Evolutionary conservation across 73 alveolate species (phyloP).

Genomic region (Tetrahymena thermophila): DNA sequence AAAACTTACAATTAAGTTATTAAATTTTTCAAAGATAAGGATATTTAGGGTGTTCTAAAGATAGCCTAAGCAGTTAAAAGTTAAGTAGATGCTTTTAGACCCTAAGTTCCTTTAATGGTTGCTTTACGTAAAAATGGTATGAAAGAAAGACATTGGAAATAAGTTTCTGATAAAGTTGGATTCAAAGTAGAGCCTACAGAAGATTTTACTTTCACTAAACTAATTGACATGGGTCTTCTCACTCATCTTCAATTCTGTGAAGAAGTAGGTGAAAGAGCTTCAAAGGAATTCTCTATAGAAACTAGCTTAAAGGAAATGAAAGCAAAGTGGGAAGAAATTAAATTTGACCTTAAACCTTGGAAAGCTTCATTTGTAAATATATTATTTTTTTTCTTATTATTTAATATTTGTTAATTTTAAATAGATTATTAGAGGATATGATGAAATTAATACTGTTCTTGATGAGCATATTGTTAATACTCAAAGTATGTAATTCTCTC

Average conservation of each 20-base stretch:
- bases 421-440: slow-evolving; percentile 71
- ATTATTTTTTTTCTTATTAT: background rate
- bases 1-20: slow-evolving; percentile 61
- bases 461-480: slow-evolving; percentile 98
- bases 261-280: slow-evolving; percentile 98
- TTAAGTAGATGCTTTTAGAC: slow-evolving; percentile 86
- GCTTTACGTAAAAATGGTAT: slow-evolving; percentile 90
- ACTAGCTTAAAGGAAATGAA: slow-evolving; percentile 18
- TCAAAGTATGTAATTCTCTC: slow-evolving; percentile 98
- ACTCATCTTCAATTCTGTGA: slow-evolving; percentile 85
- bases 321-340: slow-evolving; percentile 33
- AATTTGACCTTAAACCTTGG: slow-evolving; percentile 49
- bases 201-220: slow-evolving; percentile 92
- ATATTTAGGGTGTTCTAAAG: slow-evolving; percentile 37
- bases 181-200: slow-evolving; percentile 75
- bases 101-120: slow-evolving; percentile 86
- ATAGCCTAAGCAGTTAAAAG: slow-evolving; percentile 15
- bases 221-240: slow-evolving; percentile 91
- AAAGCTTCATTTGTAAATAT: slow-evolving; percentile 25
- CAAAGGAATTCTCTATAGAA: slow-evolving; percentile 28
- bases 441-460: slow-evolving; percentile 37
- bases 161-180: slow-evolving; percentile 90
- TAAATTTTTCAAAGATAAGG: slow-evolving; percentile 71
- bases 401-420: background rate
- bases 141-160: slow-evolving; percentile 99